Base-by-base conservation (phyloP, 371 early-diverging fungal genomes). In the Circinella umbellata region DNA sequence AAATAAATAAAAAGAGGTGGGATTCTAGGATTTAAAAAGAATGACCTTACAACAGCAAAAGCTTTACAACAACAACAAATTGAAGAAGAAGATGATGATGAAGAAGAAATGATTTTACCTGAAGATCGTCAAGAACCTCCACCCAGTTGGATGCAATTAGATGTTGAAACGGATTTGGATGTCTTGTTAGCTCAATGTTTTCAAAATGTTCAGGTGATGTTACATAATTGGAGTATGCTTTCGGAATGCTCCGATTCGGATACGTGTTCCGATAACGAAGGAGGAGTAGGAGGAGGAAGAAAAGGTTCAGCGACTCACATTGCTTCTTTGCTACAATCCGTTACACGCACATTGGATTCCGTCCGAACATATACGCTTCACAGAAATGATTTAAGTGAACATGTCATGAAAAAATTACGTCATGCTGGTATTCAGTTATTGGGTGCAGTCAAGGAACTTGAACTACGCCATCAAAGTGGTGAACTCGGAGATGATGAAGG, bases 81-180 rank as follows among this genome's bases (percentile, higher is more conserved):
- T 27, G 75, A 76, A 14, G 62, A 70, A 18, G 79, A 77, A 14
- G 76, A 73, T 59, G 74, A 49, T 39, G 47, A 61, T 10, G 75
- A 75, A 4, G 65, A 70, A 13, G 75, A 75, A 14, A 68, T 70
- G 60, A 27, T 78, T 34, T 76, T 79, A 5, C 78, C 79, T 39
- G 54, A 63, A 37, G 62, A 61, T 7, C 79, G 82, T 3, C 67
- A 65, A 61, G 77, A 67, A 63, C 84, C 84, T 15, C 82, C 79
- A 18, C 84, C 84, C 18, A 80, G 75, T 35, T 84, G 84, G 84
- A 69, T 73, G 20, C 79, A 84, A 53, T 57, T 81, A 49, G 74
- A 84, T 61, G 79, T 84, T 4, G 82, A 81, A 63, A 81, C 82
- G 0, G 80, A 84, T 57, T 49, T 84, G 42, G 84, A 84, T 68